Evolutionary conservation across 805 yeast genomes (phyloP).

Genomic region (Isabelozyma rhagii): DNA sequence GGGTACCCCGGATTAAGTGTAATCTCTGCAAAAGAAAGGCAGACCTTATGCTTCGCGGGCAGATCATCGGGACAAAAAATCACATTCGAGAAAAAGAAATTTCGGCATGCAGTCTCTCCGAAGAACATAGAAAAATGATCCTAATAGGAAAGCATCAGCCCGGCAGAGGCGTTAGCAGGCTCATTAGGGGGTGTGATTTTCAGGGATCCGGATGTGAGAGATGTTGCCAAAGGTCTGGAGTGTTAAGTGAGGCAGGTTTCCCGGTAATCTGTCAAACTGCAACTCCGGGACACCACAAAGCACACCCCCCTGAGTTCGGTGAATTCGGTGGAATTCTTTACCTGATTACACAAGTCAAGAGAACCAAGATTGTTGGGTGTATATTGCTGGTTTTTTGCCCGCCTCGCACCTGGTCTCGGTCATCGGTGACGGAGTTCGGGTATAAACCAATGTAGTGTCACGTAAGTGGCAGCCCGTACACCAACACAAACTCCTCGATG

Average conservation of each 20-base stretch:
- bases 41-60: background rate
- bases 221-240: background rate
- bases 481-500: too few species aligned
- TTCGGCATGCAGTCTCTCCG: background rate
- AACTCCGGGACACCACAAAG: background rate
- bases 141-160: background rate
- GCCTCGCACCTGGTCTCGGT: background rate
- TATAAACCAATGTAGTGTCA: background rate
- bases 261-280: background rate
- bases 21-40: background rate
- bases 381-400: background rate
- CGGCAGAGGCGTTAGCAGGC: too few species aligned
- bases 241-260: background rate
- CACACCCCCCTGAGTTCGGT: background rate
- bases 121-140: background rate
- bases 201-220: too few species aligned
- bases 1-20: background rate
- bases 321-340: background rate
- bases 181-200: too few species aligned
- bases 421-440: too few species aligned
- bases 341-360: background rate
- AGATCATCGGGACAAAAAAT: background rate
- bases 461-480: background rate
- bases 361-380: background rate
- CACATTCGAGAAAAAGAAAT: background rate